phyloP scores from a whole-genome alignment of 257 asterid species.

The Prunella vulgaris region DNA sequence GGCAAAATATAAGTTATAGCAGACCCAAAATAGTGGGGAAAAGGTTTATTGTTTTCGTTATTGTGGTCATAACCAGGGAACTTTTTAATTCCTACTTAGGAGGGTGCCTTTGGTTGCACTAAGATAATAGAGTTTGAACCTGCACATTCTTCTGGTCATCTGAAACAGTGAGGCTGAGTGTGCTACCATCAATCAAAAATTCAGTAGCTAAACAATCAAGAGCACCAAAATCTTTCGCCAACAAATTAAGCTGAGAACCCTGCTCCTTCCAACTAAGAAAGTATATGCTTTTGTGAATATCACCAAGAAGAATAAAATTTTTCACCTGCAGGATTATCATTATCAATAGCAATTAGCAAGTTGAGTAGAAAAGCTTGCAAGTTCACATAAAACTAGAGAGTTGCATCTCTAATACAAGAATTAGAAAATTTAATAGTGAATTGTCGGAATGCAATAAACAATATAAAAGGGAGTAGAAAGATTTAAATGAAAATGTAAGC shows the following conservation, averaged over 20 bases:
- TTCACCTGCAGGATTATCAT: constrained; percentile 61
- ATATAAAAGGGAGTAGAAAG: not conserved
- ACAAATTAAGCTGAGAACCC: constrained; percentile 79
- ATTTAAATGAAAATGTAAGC: not conserved
- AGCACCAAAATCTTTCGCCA: constrained; percentile 93
- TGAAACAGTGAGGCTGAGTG: constrained; percentile 90
- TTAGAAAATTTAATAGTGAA: not conserved
- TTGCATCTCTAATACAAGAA: constrained; percentile 5
- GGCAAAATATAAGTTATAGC: not conserved
- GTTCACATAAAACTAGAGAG: not conserved
- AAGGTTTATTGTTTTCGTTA: not conserved
- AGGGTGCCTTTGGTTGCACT: not conserved
- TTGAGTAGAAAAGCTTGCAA: too few relatives aligned
- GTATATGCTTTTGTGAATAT: constrained; percentile 92
- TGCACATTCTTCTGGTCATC: constrained; percentile 97
- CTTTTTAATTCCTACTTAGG: not conserved
- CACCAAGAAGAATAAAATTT: constrained; percentile 92
- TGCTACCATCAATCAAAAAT: constrained; percentile 92
- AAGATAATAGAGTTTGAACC: constrained; percentile 39
- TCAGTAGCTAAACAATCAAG: constrained; percentile 95
- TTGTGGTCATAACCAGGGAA: not conserved
- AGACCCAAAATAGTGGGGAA: not conserved
- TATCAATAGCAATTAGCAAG: constrained; percentile 9
- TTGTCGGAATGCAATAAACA: not conserved
- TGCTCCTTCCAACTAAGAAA: constrained; percentile 98